phyloP scores from a whole-genome alignment of 2,329 filamentous ascomycete genomes.

The Paradendryphiella salina region DNA sequence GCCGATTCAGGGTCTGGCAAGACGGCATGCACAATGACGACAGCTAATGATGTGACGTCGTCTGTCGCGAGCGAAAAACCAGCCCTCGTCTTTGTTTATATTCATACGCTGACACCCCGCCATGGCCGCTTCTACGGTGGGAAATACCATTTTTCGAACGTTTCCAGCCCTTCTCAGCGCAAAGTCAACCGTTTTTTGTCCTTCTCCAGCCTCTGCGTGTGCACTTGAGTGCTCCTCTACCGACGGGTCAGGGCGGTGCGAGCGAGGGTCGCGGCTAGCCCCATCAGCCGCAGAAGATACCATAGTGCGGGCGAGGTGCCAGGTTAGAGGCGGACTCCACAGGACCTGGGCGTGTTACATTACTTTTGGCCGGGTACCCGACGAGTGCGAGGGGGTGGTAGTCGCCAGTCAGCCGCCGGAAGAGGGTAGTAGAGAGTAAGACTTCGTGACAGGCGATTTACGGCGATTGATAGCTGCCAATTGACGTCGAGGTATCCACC shows the following conservation, averaged over 20 bases:
- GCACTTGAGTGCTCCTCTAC: constrained; percentile 10
- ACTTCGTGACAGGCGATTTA: constrained; percentile 24
- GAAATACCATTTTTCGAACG: constrained; percentile 32
- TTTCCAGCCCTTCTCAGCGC: constrained; percentile 43
- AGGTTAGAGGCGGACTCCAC: constrained; percentile 21
- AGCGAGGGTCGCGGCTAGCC: constrained; percentile 17
- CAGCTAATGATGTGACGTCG: constrained; percentile 31
- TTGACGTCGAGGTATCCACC: constrained; percentile 41
- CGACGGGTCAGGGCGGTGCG: constrained; percentile 26
- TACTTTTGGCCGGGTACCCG: constrained; percentile 15
- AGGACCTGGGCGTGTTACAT: constrained; percentile 16
- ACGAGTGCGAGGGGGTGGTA: constrained; percentile 9
- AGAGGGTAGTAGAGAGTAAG: constrained; percentile 9
- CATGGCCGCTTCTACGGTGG: constrained; percentile 19
- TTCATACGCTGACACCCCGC: constrained; percentile 25
- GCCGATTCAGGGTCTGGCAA: constrained; percentile 23
- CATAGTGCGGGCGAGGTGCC: constrained; percentile 20
- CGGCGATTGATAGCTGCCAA: constrained; percentile 27
- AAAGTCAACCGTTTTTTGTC: constrained; percentile 14
- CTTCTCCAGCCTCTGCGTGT: constrained; percentile 13
- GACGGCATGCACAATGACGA: constrained; percentile 38
- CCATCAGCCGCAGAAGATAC: constrained; percentile 27
- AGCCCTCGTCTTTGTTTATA: constrained; percentile 26
- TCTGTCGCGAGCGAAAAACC: constrained; percentile 21
- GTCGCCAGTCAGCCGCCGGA: constrained; percentile 18